Percentiles rank a stretch among this genome's conserved stretches.
These are phyloP conservation scores for Plenodomus tracheiphilus DNA, from an alignment of 2,329 filamentous ascomycete genomes.

Conservation along the genomic window DNA sequence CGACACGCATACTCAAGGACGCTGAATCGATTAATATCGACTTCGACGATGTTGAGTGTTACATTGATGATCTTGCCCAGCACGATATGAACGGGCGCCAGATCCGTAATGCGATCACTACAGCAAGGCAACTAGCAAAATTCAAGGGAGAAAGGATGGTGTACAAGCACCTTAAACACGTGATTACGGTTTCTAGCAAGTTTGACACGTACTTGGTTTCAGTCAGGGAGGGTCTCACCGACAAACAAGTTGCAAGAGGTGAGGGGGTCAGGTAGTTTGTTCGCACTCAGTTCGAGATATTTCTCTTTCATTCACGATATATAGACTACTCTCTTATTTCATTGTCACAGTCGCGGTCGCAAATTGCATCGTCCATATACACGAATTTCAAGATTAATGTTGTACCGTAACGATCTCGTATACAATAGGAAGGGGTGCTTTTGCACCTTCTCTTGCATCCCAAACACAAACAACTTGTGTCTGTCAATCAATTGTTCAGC, in stretches of 20 bases:
- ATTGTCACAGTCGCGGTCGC: no score
- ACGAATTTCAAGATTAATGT: no score
- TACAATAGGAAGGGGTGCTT: no score
- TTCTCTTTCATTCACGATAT: no score
- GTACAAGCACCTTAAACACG: slow-evolving; percentile 9
- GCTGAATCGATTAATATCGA: background rate
- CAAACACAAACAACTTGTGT: no score
- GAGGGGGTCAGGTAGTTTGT: no score
- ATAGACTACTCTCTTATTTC: no score
- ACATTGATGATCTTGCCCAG: slow-evolving; percentile 31
- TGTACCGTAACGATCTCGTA: no score
- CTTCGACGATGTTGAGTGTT: slow-evolving; percentile 3
- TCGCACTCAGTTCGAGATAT: no score
- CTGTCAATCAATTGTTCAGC: no score
- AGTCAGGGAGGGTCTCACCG: slow-evolving; percentile 9
- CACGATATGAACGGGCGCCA: slow-evolving; percentile 51
- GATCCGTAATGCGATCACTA: slow-evolving; percentile 49
- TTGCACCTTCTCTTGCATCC: no score
- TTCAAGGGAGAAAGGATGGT: slow-evolving; percentile 11
- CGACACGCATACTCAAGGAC: background rate
- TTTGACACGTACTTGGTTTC: slow-evolving; percentile 14
- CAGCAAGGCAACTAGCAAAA: slow-evolving; percentile 19
- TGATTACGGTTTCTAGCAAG: slow-evolving; percentile 10
- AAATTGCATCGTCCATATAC: no score
- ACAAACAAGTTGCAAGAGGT: slow-evolving; percentile 5